Base-by-base conservation (phyloP, 768 basidiomycete species). In the Kondoa malvinella region DNA sequence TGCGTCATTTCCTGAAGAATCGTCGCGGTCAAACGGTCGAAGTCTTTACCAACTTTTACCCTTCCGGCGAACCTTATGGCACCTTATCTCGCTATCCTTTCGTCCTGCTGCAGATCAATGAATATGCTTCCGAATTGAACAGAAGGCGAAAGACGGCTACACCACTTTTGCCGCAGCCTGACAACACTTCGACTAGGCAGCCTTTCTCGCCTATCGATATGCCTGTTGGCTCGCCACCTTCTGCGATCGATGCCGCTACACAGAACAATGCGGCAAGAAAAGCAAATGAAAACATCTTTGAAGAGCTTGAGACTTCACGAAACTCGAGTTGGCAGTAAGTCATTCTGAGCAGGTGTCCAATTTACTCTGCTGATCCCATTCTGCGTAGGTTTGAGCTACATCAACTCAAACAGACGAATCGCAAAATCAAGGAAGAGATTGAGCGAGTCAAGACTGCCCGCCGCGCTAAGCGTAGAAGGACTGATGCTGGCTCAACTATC, bases 241-340 rank as follows among this genome's bases (percentile, higher is more conserved):
- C 64, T 59, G 26, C 56, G 61, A 0, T 34, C 56, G 26, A 56
- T 57, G 3, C 67, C 63, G 56, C 56, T 58, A 4, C 57, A 58
- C 0, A 12, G 58, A 57, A 62, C 15, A 69, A 68, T 66, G 69
- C 72, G 1, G 67, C 72, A 29, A 70, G 56, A 25, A 61, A 40
- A 4, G 29, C 17, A 0, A 68, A 67, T 16, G 73, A 79, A 69
- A 84, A 88, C 70, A 76, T 90, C 16, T 90, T 89, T 70, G 83
- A 83, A 56, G 87, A 88, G 75, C 80, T 91, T 15, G 84, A 86
- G 56, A 80, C 82, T 0, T 76, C 78, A 15, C 79, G 85, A 3
- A 85, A 83, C 17, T 85, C 86, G 34, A 89, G 87, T 71, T 95
- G 92, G 91, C 91, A 92, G 78, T 94, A 34, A 8, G 57, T 25